phyloP scores from a whole-genome alignment of 768 basidiomycete genomes.

The Macrolepiota fuliginosa region DNA sequence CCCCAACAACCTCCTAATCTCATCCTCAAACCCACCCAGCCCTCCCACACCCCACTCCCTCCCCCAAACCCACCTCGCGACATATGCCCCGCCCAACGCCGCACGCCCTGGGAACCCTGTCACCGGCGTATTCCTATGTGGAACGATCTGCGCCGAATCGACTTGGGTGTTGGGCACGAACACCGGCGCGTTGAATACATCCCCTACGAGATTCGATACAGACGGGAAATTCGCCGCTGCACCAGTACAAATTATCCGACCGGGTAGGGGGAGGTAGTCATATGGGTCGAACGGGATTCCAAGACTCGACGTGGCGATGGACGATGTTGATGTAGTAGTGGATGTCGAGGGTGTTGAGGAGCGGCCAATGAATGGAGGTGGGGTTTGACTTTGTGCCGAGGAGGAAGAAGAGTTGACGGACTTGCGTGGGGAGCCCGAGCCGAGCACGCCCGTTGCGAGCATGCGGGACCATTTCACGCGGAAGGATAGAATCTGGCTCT shows the following conservation, averaged over 20 bases:
- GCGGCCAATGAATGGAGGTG: constrained; percentile 29
- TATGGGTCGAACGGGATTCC: constrained; percentile 81
- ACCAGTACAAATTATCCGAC: constrained; percentile 67
- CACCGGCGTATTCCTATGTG: constrained; percentile 75
- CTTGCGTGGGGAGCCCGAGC: constrained; percentile 31
- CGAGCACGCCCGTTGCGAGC: constrained; percentile 66
- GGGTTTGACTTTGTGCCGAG: constrained; percentile 24
- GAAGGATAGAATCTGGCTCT: constrained; percentile 79
- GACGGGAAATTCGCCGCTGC: constrained; percentile 85
- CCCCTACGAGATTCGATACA: constrained; percentile 75
- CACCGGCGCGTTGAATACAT: constrained; percentile 81
- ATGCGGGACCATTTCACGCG: constrained; percentile 80
- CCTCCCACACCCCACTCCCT: constrained; percentile 51
- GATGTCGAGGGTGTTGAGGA: constrained; percentile 11
- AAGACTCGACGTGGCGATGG: constrained; percentile 36
- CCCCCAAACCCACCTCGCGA: constrained; percentile 87
- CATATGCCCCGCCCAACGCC: constrained; percentile 71
- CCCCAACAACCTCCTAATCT: constrained; percentile 65
- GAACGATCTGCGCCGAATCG: constrained; percentile 69
- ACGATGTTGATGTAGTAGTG: neutral
- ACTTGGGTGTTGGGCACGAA: constrained; percentile 74
- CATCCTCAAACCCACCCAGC: constrained; percentile 74
- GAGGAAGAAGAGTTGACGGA: neutral
- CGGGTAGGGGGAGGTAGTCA: constrained; percentile 62
- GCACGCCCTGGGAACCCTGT: constrained; percentile 67